Percentiles rank a stretch among this genome's conserved stretches.
phyloP scores from a whole-genome alignment of 306 rosid species.

The Begonia loranthoides region DNA sequence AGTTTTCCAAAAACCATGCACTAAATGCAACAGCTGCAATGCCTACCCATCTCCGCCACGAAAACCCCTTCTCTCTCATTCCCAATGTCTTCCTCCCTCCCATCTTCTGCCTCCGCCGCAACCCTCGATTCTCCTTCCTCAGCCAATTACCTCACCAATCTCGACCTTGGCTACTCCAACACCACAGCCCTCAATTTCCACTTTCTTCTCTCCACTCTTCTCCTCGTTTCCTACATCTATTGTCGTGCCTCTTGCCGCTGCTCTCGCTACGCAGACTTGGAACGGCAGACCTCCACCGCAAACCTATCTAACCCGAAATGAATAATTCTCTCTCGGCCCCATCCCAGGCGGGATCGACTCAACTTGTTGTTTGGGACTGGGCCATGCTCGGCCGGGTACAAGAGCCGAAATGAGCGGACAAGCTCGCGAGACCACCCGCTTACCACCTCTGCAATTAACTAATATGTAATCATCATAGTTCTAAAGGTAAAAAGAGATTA shows the following conservation, averaged over 20 bases:
- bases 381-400: no score
- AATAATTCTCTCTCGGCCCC: constrained; percentile 52
- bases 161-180: constrained; percentile 49
- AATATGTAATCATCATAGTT: no score
- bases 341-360: no score
- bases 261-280: not conserved
- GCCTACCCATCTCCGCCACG: constrained; percentile 49
- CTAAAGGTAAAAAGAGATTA: no score
- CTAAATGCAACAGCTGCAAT: constrained; percentile 56
- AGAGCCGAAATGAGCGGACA: no score
- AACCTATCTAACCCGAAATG: constrained; percentile 20
- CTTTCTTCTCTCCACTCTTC: constrained; percentile 34
- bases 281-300: not conserved
- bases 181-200: constrained; percentile 73
- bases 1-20: constrained; percentile 10
- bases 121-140: constrained; percentile 2
- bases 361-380: no score
- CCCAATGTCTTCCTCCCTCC: constrained; percentile 22
- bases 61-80: constrained; percentile 17
- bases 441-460: no score
- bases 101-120: no score
- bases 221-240: constrained; percentile 43
- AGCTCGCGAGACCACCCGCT: no score
- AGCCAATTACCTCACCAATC: constrained; percentile 32
- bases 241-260: constrained; percentile 30